These are phyloP conservation scores for Gyrodon lividus DNA, from an alignment of 768 basidiomycete species.

Conservation along the genomic window DNA sequence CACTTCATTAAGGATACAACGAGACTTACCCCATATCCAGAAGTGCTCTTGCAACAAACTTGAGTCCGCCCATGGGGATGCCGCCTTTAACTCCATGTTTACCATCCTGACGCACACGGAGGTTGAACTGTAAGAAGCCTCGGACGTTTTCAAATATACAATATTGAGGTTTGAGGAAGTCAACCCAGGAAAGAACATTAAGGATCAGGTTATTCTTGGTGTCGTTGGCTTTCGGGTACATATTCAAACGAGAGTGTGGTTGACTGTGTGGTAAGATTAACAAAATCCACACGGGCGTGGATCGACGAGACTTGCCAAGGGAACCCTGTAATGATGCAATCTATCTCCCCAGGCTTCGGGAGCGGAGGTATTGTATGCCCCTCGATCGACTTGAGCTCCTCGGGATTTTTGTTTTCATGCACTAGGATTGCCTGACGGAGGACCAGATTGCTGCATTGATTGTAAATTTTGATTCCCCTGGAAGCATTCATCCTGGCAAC, in stretches of 20 bases:
- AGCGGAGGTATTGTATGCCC: slow-evolving; percentile 42
- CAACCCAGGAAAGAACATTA: slow-evolving; percentile 48
- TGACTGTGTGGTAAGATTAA: slow-evolving; percentile 47
- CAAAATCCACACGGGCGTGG: neutral
- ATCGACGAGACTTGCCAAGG: slow-evolving; percentile 56
- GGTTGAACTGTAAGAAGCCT: slow-evolving; percentile 42
- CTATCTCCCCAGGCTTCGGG: slow-evolving; percentile 52
- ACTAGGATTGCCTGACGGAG: slow-evolving; percentile 57
- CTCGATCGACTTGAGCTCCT: slow-evolving; percentile 40
- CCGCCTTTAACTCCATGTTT: slow-evolving; percentile 57
- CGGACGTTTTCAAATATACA: slow-evolving; percentile 51
- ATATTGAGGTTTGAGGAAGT: slow-evolving; percentile 40
- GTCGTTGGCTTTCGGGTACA: slow-evolving; percentile 66
- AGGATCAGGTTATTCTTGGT: slow-evolving; percentile 67
- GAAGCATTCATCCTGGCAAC: slow-evolving; percentile 48
- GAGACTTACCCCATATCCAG: slow-evolving; percentile 61
- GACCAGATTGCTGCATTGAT: slow-evolving; percentile 69
- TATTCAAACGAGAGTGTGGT: slow-evolving; percentile 71
- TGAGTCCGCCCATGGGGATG: slow-evolving; percentile 71
- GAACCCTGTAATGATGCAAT: slow-evolving; percentile 68
- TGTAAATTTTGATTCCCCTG: slow-evolving; percentile 53
- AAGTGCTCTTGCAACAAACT: slow-evolving; percentile 60
- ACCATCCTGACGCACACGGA: slow-evolving; percentile 37
- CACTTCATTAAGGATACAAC: neutral
- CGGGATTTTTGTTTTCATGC: slow-evolving; percentile 40